A percentile compares a stretch with the other conserved stretches of the same genome.
phyloP scores from a whole-genome alignment of 345 rosid genomes.

The Melastoma malabathricum region DNA sequence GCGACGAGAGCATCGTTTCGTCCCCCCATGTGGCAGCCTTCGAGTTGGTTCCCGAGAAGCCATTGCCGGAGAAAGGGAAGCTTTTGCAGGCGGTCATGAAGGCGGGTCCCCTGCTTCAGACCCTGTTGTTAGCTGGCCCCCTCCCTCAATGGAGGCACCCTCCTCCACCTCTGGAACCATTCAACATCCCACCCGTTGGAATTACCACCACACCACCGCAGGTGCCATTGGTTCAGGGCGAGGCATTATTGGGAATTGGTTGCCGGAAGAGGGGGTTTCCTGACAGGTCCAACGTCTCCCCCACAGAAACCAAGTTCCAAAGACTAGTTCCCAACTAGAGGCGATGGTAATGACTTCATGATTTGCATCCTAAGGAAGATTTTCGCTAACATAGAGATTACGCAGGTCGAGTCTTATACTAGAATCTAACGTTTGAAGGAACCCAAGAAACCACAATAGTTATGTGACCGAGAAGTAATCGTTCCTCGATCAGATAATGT shows the following conservation, averaged over 20 bases:
- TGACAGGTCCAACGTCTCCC: constrained; percentile 37
- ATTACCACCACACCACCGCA: constrained; percentile 44
- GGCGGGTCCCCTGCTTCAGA: constrained; percentile 88
- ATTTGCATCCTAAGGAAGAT: too few species aligned
- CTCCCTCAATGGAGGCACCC: constrained; percentile 96
- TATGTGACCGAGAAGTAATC: neutral
- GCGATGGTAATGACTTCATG: neutral
- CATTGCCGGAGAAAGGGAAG: constrained; percentile 94
- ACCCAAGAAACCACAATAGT: neutral
- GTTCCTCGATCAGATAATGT: too few species aligned
- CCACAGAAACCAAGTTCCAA: constrained; percentile 47
- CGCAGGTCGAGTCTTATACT: neutral
- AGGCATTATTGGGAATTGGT: constrained; percentile 6
- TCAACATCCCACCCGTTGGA: constrained; percentile 83
- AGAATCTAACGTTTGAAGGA: neutral
- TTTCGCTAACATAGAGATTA: constrained; percentile 7
- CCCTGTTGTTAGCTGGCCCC: constrained; percentile 86
- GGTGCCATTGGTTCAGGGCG: constrained; percentile 30
- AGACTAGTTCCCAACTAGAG: constrained; percentile 6
- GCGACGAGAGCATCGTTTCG: constrained; percentile 12
- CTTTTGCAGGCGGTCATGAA: constrained; percentile 87
- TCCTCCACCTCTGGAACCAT: constrained; percentile 85
- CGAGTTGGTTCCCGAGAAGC: constrained; percentile 42
- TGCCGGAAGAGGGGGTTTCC: constrained; percentile 39
- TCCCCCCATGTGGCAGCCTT: constrained; percentile 9